Evolutionary conservation across 305 asterid species (phyloP), one percentile per base, ranked within the genome.

Genomic region (Nicotiana rustica): DNA sequence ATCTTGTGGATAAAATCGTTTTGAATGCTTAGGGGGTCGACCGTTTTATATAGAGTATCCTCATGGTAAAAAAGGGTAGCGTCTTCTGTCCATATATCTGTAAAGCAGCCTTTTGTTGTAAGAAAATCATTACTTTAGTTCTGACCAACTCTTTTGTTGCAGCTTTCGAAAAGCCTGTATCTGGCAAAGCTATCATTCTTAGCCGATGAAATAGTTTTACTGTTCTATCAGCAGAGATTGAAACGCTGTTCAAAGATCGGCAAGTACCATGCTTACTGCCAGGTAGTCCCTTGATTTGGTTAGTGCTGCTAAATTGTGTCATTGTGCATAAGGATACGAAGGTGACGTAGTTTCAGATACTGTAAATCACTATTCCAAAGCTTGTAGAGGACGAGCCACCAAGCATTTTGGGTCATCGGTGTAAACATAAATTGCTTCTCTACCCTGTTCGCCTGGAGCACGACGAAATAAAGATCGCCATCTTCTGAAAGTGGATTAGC

Each of bases 171-270:
- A 56, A 38, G 5, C 77, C 77, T 18, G 1, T 69, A 33, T 69
- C 49, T 49, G 49, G 33, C 33, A 18, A 18, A 69, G 77, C 57
- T 69, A 38, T 69, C 29, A 38, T 69, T 69, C 76, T 17, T 67
- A n/a, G 55, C 56, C 4, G 77, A 68, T 36, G 56, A 31, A 5
- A 68, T 15, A 18, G 4, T 36, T 4, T 36, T 9, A 2, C 29
- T 41, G 0, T 33, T 41, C 36, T 0, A 70, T 70, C 9, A 69
- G 77, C 35, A 2, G 9, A n/a, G 57, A 5, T 31, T 13, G 10
- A 18, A 4, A 12, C 9, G 5, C 4, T 4, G 15, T 69, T 69
- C 35, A 18, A 41, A 18, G n/a, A 41, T 18, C 3, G 18, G 35
- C 59, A 10, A 70, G 35, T 68, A 36, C 75, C 14, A 56, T 56